Evolutionary conservation across 2,329 filamentous ascomycete species (phyloP).

Genomic region (Passalora sequoiae): DNA sequence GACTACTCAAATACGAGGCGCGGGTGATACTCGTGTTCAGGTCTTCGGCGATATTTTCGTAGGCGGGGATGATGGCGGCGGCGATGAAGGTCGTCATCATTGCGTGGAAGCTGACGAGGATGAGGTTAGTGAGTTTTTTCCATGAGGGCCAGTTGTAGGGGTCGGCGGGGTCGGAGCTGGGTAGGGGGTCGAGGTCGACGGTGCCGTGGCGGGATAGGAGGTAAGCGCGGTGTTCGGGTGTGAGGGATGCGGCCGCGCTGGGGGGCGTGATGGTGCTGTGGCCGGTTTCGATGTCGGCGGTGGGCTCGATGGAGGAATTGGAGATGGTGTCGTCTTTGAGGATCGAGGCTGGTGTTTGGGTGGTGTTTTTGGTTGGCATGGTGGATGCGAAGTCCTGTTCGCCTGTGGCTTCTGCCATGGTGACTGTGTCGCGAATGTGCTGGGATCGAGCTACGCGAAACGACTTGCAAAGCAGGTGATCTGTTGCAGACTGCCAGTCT

Average conservation of each 20-base stretch:
- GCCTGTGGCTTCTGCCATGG: no score
- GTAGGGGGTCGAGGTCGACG: conserved; percentile 51
- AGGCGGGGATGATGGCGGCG: conserved; percentile 52
- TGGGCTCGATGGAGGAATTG: conserved; percentile 1
- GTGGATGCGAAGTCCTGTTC: no score
- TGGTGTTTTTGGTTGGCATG: no score
- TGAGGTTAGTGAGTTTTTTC: conserved; percentile 47
- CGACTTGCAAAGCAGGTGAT: no score
- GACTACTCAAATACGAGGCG: conserved; percentile 51
- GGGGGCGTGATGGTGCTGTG: conserved; percentile 27
- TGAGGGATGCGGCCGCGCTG: conserved; percentile 32
- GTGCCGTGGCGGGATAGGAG: conserved; percentile 51
- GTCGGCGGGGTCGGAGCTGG: conserved; percentile 47
- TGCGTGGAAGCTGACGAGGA: conserved; percentile 50
- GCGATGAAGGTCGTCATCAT: conserved; percentile 55
- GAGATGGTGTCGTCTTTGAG: neutral
- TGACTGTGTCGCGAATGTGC: no score
- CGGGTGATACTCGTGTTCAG: conserved; percentile 46
- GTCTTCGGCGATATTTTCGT: conserved; percentile 49
- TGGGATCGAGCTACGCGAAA: no score
- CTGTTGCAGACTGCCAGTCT: no score
- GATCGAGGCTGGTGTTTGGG: no score
- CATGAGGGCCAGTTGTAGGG: conserved; percentile 51
- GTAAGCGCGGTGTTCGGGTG: conserved; percentile 46
- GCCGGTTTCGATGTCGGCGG: conserved; percentile 21